phyloP scores from a whole-genome alignment of 371 early-diverging fungal species.

The Mortierella sp. region DNA sequence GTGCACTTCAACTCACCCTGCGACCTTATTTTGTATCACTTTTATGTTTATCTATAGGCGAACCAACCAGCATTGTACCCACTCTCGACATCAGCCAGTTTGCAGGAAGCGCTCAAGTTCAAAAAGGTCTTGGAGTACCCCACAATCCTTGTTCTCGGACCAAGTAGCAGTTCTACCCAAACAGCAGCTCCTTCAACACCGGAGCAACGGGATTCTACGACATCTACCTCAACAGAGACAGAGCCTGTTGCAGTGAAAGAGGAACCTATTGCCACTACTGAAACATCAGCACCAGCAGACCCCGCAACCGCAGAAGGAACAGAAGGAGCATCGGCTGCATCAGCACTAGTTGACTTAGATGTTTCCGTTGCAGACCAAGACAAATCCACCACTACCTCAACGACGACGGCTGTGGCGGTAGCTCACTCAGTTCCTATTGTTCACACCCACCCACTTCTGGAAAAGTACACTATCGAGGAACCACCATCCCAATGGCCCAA shows the following conservation, averaged over 20 bases:
- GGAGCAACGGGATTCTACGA: not conserved
- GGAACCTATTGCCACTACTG: not conserved
- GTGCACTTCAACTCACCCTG: no score
- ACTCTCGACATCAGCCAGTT: constrained; percentile 24
- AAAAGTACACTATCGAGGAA: constrained; percentile 43
- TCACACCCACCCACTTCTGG: constrained; percentile 16
- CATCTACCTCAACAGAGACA: not conserved
- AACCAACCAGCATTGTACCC: constrained; percentile 51
- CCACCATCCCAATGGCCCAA: constrained; percentile 35
- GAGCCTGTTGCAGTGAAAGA: not conserved
- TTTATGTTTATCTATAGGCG: constrained; percentile 20
- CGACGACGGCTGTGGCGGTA: not conserved
- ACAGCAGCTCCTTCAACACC: not conserved
- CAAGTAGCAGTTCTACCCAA: not conserved
- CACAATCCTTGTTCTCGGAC: constrained; percentile 39
- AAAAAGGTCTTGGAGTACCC: constrained; percentile 54
- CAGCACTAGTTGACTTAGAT: not conserved
- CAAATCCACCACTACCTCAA: not conserved
- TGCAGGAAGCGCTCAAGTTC: constrained; percentile 44
- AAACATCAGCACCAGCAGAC: not conserved
- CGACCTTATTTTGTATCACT: not conserved
- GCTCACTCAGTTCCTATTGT: not conserved
- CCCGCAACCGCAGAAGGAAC: not conserved
- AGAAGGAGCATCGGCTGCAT: not conserved
- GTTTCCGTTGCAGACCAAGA: not conserved